phyloP scores from a whole-genome alignment of 441 rosid genomes.

The Adansonia rubrostipa region DNA sequence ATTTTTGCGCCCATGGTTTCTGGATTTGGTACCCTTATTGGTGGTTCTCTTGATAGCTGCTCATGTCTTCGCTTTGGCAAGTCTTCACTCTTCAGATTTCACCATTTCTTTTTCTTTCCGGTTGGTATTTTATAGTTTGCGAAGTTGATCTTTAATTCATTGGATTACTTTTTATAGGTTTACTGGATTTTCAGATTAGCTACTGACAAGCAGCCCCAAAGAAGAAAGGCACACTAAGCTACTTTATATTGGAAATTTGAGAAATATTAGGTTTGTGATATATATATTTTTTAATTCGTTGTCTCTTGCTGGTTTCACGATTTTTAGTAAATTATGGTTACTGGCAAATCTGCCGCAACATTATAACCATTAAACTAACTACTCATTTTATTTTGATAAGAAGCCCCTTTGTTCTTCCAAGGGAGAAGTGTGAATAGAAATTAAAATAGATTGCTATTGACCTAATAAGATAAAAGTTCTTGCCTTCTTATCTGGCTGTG shows the following conservation, averaged over 20 bases:
- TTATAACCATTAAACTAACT: neutral
- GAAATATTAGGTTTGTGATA: constrained; percentile 20
- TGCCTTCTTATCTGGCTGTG: neutral
- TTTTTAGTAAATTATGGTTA: neutral
- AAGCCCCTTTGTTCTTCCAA: neutral
- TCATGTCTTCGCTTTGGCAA: constrained; percentile 83
- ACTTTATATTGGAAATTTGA: constrained; percentile 2
- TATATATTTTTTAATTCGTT: neutral
- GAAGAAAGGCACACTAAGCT: constrained; percentile 74
- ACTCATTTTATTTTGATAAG: neutral
- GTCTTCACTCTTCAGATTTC: neutral
- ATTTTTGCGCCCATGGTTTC: constrained; percentile 65
- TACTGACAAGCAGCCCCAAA: constrained; percentile 72
- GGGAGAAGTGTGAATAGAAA: neutral
- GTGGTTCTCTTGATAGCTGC: constrained; percentile 75
- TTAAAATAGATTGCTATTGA: constrained; percentile 8
- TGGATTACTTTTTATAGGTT: constrained; percentile 42
- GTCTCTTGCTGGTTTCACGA: neutral
- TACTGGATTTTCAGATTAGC: constrained; percentile 92
- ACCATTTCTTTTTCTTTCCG: neutral
- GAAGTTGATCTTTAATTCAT: neutral
- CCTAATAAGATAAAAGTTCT: too few relatives aligned
- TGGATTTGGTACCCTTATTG: constrained; percentile 63
- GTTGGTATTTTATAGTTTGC: neutral
- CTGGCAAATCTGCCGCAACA: neutral